These are phyloP conservation scores for Teunomyces funiuensis DNA, from an alignment of 805 yeast genomes.

Conservation along the genomic window DNA sequence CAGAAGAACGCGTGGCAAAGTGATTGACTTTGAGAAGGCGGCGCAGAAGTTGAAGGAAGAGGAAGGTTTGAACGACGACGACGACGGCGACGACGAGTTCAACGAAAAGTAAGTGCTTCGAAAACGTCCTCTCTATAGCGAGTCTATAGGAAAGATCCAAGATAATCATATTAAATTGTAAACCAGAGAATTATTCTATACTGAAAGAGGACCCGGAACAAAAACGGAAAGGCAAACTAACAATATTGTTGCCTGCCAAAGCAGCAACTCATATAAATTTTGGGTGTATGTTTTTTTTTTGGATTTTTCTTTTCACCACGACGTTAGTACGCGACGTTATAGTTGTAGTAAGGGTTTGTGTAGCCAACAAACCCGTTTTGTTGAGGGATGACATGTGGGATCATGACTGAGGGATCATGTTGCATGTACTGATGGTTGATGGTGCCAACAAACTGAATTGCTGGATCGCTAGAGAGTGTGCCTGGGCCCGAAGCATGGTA, in stretches of 20 bases:
- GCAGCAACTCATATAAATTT: background rate
- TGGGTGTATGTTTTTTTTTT: conserved; percentile 1
- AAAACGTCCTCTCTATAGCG: conserved; percentile 5
- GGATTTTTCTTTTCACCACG: background rate
- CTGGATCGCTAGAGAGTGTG: conserved; percentile 15
- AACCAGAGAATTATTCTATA: background rate
- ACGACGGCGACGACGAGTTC: conserved; percentile 23
- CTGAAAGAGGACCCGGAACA: background rate
- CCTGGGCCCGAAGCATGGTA: background rate
- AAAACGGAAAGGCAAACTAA: background rate
- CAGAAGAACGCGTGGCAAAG: conserved; percentile 87
- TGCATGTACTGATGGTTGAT: conserved; percentile 7
- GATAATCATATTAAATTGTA: background rate
- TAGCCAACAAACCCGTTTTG: conserved; percentile 29
- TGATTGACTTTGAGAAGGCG: conserved; percentile 80
- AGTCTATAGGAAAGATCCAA: background rate
- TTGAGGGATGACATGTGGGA: conserved; percentile 8
- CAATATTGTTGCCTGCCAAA: too few relatives aligned
- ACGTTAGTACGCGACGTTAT: conserved; percentile 23
- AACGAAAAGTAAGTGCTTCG: conserved; percentile 6
- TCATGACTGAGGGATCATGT: conserved; percentile 6
- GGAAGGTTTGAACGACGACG: conserved; percentile 36
- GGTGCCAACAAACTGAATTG: conserved; percentile 21
- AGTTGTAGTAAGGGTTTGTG: conserved; percentile 38
- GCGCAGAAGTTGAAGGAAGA: conserved; percentile 66